Conservation (phyloP, 129 eudicot species). For the Helianthus tuberosus region DNA sequence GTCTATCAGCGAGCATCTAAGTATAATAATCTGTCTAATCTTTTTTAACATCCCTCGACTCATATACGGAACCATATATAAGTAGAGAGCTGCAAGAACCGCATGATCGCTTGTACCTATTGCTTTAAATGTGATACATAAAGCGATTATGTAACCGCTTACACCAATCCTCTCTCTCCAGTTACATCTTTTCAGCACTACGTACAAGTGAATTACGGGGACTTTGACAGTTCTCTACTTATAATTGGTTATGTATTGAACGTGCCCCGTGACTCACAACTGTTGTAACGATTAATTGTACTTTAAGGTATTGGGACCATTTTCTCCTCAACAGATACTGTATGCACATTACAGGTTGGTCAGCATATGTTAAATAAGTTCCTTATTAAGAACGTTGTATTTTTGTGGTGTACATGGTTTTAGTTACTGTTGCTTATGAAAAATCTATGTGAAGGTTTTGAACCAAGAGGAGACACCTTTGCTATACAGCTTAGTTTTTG, state of each 20-base stretch:
- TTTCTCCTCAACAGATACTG: conserved; percentile 97
- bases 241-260: neutral
- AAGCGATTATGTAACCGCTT: neutral
- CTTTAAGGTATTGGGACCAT: conserved; percentile 82
- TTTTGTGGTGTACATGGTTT: neutral
- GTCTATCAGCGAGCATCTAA: conserved; percentile 73
- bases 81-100: neutral
- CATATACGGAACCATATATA: neutral
- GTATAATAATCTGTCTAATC: conserved; percentile 42
- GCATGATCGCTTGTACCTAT: neutral
- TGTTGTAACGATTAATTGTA: conserved; percentile 4
- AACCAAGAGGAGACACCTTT: conserved; percentile 96
- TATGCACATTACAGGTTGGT: conserved; percentile 91
- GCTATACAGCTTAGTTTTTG: conserved; percentile 92
- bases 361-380: neutral
- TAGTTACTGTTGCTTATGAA: neutral
- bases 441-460: conserved; percentile 51
- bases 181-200: neutral
- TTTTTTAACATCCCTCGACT: conserved; percentile 1
- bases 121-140: neutral
- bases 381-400: neutral
- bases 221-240: neutral
- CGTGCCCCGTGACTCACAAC: neutral
- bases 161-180: neutral
- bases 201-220: neutral